These are phyloP conservation scores for Fusarium nanum DNA, from an alignment of 2,329 filamentous ascomycete genomes.

Conservation along the genomic window DNA sequence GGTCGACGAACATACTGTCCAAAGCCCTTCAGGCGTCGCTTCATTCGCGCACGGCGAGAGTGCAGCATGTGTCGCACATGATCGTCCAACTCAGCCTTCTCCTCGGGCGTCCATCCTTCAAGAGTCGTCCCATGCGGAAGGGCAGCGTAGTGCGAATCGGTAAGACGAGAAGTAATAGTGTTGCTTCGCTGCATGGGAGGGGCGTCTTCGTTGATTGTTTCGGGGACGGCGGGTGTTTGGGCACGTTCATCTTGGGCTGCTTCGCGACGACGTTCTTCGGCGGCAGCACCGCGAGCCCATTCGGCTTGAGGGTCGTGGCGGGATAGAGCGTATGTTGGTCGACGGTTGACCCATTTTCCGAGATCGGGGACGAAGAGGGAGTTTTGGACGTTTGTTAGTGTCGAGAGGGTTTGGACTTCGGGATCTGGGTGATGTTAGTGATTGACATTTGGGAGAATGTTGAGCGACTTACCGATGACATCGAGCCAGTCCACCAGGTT, in stretches of 20 bases:
- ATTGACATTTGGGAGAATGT: neutral
- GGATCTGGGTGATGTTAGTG: slow-evolving; percentile 67
- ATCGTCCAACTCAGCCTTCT: slow-evolving; percentile 83
- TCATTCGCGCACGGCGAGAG: slow-evolving; percentile 82
- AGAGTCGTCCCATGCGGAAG: slow-evolving; percentile 79
- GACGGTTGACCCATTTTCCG: slow-evolving; percentile 79
- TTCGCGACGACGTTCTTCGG: slow-evolving; percentile 34
- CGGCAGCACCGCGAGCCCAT: slow-evolving; percentile 40
- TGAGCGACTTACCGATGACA: slow-evolving; percentile 51
- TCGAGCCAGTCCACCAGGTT: slow-evolving; percentile 56
- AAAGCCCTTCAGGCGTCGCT: slow-evolving; percentile 82
- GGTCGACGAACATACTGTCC: slow-evolving; percentile 81
- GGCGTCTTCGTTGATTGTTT: slow-evolving; percentile 21
- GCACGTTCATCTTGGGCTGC: slow-evolving; percentile 13
- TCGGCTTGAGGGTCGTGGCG: slow-evolving; percentile 52
- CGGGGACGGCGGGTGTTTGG: neutral
- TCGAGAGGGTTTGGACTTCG: slow-evolving; percentile 84
- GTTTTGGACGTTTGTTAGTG: slow-evolving; percentile 89
- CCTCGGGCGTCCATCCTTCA: slow-evolving; percentile 78
- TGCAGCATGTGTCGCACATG: slow-evolving; percentile 90
- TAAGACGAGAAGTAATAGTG: slow-evolving; percentile 76
- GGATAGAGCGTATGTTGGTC: slow-evolving; percentile 81
- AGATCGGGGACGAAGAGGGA: slow-evolving; percentile 87
- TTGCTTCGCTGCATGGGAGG: slow-evolving; percentile 54
- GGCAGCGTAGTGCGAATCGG: slow-evolving; percentile 80